A percentile compares a stretch with the other conserved stretches of the same genome.
Conservation (phyloP, 2,329 filamentous ascomycete species). For the Diaporthe amygdali region DNA sequence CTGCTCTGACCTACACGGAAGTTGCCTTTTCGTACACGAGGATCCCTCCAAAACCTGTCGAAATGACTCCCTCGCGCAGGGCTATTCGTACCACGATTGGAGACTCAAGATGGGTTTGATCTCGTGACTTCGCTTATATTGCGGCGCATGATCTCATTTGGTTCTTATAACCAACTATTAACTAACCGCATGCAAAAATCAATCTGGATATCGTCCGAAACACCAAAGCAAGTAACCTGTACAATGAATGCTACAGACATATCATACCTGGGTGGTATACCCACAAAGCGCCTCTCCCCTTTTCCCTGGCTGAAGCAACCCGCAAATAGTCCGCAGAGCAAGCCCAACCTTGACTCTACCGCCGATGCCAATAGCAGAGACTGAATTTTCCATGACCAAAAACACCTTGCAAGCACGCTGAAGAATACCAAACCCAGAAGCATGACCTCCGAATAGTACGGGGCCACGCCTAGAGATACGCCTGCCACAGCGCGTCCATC, state of each 20-base stretch:
- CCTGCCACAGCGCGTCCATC: slow-evolving; percentile 97
- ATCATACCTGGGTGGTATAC: background rate
- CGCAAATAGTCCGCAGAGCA: background rate
- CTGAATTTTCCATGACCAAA: background rate
- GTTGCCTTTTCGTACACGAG: background rate
- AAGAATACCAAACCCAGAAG: background rate
- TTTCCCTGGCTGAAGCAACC: background rate
- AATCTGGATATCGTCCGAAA: slow-evolving; percentile 16
- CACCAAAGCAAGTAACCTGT: background rate
- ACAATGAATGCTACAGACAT: background rate
- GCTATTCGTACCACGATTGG: background rate
- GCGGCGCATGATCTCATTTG: background rate
- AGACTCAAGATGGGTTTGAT: background rate
- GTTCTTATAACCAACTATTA: background rate
- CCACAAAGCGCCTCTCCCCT: background rate
- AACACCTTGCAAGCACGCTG: background rate
- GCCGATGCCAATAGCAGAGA: background rate
- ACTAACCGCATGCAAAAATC: background rate
- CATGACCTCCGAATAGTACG: background rate
- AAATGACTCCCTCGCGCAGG: background rate
- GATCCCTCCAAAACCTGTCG: background rate
- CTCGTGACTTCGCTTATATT: background rate
- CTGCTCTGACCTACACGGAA: background rate
- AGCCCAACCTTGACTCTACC: background rate
- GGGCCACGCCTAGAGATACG: slow-evolving; percentile 70